Evolutionary conservation across 768 basidiomycete genomes (phyloP).

Genomic region (Favolaschia claudopus): DNA sequence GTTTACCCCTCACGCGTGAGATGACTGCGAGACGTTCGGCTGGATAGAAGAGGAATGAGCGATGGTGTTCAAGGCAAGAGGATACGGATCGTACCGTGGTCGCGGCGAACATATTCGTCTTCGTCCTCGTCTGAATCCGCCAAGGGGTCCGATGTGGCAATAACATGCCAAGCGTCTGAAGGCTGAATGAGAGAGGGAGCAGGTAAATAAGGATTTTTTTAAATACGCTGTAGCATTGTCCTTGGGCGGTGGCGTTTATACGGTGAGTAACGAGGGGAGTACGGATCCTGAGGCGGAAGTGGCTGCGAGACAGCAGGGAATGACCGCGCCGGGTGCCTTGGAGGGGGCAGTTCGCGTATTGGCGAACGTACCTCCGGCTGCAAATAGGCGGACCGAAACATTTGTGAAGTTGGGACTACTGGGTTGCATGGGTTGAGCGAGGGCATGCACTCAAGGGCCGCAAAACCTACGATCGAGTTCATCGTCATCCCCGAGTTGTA

Average conservation of each 20-base stretch:
- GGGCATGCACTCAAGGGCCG: too few relatives aligned
- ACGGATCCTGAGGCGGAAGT: slow-evolving; percentile 1
- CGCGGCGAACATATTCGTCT: slow-evolving; percentile 69
- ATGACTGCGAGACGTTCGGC: slow-evolving; percentile 70
- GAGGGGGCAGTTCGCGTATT: slow-evolving; percentile 5
- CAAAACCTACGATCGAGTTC: neutral
- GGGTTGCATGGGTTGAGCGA: too few relatives aligned
- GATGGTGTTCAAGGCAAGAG: slow-evolving; percentile 1
- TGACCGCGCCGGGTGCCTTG: neutral
- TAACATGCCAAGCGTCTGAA: slow-evolving; percentile 77
- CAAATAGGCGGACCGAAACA: slow-evolving; percentile 13
- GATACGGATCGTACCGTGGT: slow-evolving; percentile 60
- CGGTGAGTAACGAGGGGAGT: slow-evolving; percentile 27
- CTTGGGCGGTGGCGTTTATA: slow-evolving; percentile 38
- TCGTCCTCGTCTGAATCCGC: slow-evolving; percentile 74
- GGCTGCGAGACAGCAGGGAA: too few relatives aligned
- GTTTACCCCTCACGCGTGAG: slow-evolving; percentile 61
- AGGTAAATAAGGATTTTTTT: neutral
- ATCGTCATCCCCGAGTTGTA: slow-evolving; percentile 31
- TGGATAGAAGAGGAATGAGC: slow-evolving; percentile 33
- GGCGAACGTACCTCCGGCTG: neutral
- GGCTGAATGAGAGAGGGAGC: neutral
- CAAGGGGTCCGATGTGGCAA: slow-evolving; percentile 73
- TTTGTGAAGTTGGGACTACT: slow-evolving; percentile 4
- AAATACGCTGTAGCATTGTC: slow-evolving; percentile 71